These are phyloP conservation scores for Malassezia psittaci DNA, from an alignment of 1,284 basidiomycete genomes.

Conservation along the genomic window DNA sequence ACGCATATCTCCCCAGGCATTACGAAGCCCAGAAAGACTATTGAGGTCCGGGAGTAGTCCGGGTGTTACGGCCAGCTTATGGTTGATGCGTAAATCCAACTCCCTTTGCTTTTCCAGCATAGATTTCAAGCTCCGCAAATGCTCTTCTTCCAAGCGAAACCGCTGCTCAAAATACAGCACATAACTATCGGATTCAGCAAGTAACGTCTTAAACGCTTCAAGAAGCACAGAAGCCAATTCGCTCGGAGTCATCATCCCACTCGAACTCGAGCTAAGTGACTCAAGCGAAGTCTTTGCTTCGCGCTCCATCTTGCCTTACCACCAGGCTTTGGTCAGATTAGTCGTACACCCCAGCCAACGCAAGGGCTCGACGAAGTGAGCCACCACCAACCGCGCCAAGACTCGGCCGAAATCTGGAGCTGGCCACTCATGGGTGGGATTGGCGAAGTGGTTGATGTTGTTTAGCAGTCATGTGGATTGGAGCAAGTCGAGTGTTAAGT, in stretches of 20 bases:
- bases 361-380: too few relatives aligned
- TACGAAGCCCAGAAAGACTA: constrained; percentile 20
- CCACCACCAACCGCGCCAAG: neutral
- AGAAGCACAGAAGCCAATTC: constrained; percentile 27
- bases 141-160: constrained; percentile 40
- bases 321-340: too few relatives aligned
- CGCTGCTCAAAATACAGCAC: constrained; percentile 31
- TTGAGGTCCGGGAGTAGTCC: constrained; percentile 23
- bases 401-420: neutral
- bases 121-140: constrained; percentile 23
- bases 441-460: neutral
- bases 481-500: neutral
- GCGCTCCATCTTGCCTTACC: neutral
- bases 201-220: constrained; percentile 28
- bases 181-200: constrained; percentile 38
- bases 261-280: neutral
- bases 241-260: constrained; percentile 15
- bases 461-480: neutral
- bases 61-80: constrained; percentile 23
- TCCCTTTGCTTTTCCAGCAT: constrained; percentile 35
- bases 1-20: constrained; percentile 17
- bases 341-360: too few relatives aligned
- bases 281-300: neutral
- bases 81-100: constrained; percentile 32
- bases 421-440: neutral